Conservation (phyloP, 73 alveolate species). For the Paramecium biaurelia region DNA sequence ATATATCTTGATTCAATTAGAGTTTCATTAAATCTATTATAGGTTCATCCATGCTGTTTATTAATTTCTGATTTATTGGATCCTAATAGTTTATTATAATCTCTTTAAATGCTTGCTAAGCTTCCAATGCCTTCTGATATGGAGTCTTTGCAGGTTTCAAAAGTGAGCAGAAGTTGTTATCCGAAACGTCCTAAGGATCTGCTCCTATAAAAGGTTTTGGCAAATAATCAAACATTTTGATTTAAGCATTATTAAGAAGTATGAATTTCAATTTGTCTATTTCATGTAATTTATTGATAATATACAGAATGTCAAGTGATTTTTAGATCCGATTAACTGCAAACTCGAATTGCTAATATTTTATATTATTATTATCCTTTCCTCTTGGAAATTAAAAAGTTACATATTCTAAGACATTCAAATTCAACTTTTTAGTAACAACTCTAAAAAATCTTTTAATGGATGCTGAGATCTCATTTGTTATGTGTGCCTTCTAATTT, state of each 20-base stretch:
- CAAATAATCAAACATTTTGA: constrained; percentile 51
- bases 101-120: constrained; percentile 4
- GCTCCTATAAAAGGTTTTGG: constrained; percentile 51
- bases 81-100: neutral
- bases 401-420: constrained; percentile 7
- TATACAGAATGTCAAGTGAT: constrained; percentile 49
- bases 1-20: neutral
- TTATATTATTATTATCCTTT: neutral
- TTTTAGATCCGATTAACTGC: neutral
- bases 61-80: neutral
- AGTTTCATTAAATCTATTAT: neutral
- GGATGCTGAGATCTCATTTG: neutral
- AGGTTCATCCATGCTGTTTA: constrained; percentile 11
- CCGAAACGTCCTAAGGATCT: neutral
- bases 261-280: constrained; percentile 46
- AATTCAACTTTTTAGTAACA: neutral
- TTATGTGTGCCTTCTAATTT: neutral
- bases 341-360: neutral
- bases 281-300: constrained; percentile 49
- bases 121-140: neutral
- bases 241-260: neutral
- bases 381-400: neutral
- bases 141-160: neutral
- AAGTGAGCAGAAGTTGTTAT: neutral
- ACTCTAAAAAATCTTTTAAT: neutral